Evolutionary conservation across 2,329 filamentous ascomycete species (phyloP), one percentile per base, ranked within the genome.

Genomic region (Penicillium sp.): DNA sequence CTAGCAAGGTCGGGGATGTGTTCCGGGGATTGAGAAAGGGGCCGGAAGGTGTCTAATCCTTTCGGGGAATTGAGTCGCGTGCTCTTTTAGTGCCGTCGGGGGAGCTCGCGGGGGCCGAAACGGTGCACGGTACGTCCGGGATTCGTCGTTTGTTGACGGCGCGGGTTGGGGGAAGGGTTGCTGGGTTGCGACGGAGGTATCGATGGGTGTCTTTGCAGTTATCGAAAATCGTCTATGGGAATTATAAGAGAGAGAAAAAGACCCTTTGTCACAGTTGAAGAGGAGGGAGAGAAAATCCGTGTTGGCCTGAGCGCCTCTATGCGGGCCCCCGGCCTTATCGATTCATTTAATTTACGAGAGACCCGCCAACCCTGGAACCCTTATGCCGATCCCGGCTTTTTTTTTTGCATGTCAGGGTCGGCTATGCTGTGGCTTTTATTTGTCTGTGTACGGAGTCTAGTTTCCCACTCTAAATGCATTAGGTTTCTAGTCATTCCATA

Each of bases 291-390:
- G 59, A 61, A 64, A 65, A 58, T 47, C 57, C 53, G 47, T 37
- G 10, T 27, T 60, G 60, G 63, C 57, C 57, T 62, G 54, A 60
- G 62, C 62, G 60, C 46, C 40, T 57, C 54, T 29, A 64, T 66
- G 64, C 64, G 64, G 64, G 64, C 50, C 60, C 62, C 62, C 61
- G 57, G 61, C 29, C 55, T 65, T 63, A 65, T 65, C 61, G 57
- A 57, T 45, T 55, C 38, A 50, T 50, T 57, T 56, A 54, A 54
- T 54, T 54, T 41, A 35, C 29, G 19, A 31, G 13, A 45, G 35
- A 46, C 54, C 54, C 54, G 42, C 49, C 15, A 35, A 25, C 25
- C 38, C 17, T 29, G 17, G 19, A 48, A 10, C n/a, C 15, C 21
- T 25, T 42, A 3, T 54, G 45, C 43, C 43, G 51, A 50, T 50